A percentile compares a stretch with the other conserved stretches of the same genome.
phyloP scores from a whole-genome alignment of 192 early-diverging fungal genomes.

The Linnemannia elongata region DNA sequence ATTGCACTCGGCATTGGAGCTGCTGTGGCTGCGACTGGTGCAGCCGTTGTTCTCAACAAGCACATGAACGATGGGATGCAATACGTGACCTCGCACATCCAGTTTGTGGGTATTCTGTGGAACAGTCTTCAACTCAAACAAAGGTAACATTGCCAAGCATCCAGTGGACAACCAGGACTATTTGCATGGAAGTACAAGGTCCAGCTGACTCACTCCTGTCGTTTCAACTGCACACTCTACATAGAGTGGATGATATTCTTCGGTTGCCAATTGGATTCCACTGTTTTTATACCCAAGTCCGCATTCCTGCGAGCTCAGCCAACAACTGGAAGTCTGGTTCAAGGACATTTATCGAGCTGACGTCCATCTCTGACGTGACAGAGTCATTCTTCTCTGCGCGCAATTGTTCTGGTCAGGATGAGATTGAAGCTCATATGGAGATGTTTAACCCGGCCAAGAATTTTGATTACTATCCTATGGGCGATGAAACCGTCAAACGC shows the following conservation, averaged over 20 bases:
- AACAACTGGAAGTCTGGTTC: conserved; percentile 27
- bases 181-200: not conserved
- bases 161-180: not conserved
- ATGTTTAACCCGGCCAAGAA: conserved; percentile 58
- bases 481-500: conserved; percentile 32
- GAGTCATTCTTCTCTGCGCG: conserved; percentile 33
- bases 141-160: conserved; percentile 46
- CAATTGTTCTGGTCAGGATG: conserved; percentile 38
- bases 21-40: conserved; percentile 57
- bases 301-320: conserved; percentile 34
- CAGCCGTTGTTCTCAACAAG: conserved; percentile 50
- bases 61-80: conserved; percentile 55
- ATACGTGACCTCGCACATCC: conserved; percentile 59
- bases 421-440: conserved; percentile 59
- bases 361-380: conserved; percentile 24
- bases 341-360: conserved; percentile 49
- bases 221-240: not conserved
- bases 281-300: conserved; percentile 59
- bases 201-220: not conserved
- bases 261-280: conserved; percentile 44
- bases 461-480: conserved; percentile 50
- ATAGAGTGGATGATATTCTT: conserved; percentile 25
- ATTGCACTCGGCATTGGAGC: conserved; percentile 56
- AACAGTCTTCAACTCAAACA: conserved; percentile 50
- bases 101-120: conserved; percentile 67